Conservation (phyloP, 176 grass and related monocot genomes). For the Oryza glaberrima region DNA sequence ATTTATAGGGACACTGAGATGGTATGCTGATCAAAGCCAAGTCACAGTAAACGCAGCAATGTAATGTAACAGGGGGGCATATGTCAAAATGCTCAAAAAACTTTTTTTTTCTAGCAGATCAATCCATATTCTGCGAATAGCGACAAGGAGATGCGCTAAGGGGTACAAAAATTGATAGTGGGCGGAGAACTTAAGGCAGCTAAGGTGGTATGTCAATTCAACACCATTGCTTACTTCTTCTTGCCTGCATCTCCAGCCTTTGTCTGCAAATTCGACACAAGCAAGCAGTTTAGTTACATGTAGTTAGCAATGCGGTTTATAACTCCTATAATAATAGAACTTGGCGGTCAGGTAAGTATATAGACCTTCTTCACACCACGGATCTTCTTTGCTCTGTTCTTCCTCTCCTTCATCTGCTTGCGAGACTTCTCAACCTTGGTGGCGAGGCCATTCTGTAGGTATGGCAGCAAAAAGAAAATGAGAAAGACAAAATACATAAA, state of each 20-base stretch:
- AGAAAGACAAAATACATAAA: not conserved
- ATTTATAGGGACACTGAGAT: not conserved
- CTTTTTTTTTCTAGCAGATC: constrained; percentile 35
- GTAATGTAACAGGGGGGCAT: not conserved
- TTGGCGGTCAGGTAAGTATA: not conserved
- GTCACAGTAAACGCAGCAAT: not conserved
- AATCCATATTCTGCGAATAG: not conserved
- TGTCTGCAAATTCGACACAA: constrained; percentile 50
- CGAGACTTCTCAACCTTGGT: constrained; percentile 95
- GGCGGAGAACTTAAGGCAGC: not conserved
- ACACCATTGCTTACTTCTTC: constrained; percentile 63
- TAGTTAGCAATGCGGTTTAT: too few relatives aligned
- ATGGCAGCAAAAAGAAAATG: not conserved
- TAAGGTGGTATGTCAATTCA: not conserved
- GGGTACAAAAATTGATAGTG: constrained; percentile 36
- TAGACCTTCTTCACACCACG: constrained; percentile 93
- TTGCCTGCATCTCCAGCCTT: constrained; percentile 88
- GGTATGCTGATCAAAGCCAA: not conserved
- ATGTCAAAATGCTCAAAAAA: constrained; percentile 34
- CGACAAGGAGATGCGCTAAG: not conserved
- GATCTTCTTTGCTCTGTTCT: constrained; percentile 93
- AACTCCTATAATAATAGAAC: not conserved
- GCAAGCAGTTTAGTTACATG: not conserved
- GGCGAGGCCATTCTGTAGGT: constrained; percentile 79
- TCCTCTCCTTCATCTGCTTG: constrained; percentile 98